phyloP scores from a whole-genome alignment of 768 basidiomycete species.

The Panaeolus cyanescens region DNA sequence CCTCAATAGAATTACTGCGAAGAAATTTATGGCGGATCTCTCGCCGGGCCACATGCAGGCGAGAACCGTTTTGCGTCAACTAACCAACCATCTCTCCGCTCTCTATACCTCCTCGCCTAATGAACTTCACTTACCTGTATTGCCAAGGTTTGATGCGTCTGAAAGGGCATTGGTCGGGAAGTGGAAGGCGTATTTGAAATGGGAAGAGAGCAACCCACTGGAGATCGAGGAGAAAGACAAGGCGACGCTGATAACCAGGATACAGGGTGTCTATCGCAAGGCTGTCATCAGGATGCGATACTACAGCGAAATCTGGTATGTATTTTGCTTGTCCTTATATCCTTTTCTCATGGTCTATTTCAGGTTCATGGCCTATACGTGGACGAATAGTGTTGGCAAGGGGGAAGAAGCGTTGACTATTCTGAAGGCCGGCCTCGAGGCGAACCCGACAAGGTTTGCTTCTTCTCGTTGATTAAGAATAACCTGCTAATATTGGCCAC shows the following conservation, averaged over 20 bases:
- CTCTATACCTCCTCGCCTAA: constrained; percentile 48
- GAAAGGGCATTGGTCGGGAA: constrained; percentile 78
- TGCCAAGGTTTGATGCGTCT: constrained; percentile 69
- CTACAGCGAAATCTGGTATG: constrained; percentile 92
- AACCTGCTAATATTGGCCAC: constrained; percentile 2
- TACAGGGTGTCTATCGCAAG: constrained; percentile 85
- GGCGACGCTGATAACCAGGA: constrained; percentile 60
- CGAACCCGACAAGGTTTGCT: constrained; percentile 77
- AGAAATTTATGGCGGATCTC: constrained; percentile 94
- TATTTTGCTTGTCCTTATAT: neutral
- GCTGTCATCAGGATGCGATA: constrained; percentile 92
- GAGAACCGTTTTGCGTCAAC: constrained; percentile 80
- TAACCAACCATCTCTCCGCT: constrained; percentile 67
- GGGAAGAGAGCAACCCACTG: constrained; percentile 94
- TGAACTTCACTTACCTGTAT: constrained; percentile 64
- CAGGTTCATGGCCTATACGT: constrained; percentile 91
- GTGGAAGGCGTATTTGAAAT: constrained; percentile 93
- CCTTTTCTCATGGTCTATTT: constrained; percentile 8
- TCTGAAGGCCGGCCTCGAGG: constrained; percentile 83
- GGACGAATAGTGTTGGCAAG: constrained; percentile 75
- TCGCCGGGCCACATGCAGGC: constrained; percentile 96
- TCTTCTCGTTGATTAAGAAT: neutral
- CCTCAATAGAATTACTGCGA: constrained; percentile 91
- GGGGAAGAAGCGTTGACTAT: constrained; percentile 81
- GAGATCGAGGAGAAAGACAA: constrained; percentile 88